A percentile compares a stretch with the other conserved stretches of the same genome.
Conservation (phyloP, 305 asterid genomes). For the Andrographis paniculata region DNA sequence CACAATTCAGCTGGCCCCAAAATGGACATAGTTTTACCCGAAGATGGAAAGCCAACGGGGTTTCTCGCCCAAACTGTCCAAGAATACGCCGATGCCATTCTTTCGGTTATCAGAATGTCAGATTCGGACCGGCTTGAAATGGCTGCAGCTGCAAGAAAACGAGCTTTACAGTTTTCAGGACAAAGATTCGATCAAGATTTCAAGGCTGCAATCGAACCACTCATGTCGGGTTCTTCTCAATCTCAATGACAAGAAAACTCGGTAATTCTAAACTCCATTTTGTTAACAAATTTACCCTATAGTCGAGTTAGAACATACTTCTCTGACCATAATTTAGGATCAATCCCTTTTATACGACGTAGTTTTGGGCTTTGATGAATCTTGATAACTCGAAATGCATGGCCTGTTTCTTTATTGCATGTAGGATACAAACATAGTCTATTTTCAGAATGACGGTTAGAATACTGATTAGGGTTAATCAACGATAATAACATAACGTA, state of each 20-base stretch:
- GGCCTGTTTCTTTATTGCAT: too few relatives aligned
- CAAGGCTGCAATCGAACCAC: constrained; percentile 59
- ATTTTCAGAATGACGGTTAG: too few relatives aligned
- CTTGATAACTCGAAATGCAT: too few relatives aligned
- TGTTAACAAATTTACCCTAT: too few relatives aligned
- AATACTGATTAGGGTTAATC: too few relatives aligned
- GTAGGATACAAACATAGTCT: too few relatives aligned
- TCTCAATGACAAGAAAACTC: constrained; percentile 15
- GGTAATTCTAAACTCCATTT: too few relatives aligned
- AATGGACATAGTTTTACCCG: constrained; percentile 79
- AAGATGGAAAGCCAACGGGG: constrained; percentile 77
- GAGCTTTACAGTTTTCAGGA: constrained; percentile 69
- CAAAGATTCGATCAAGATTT: constrained; percentile 68
- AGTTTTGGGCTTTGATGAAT: too few relatives aligned
- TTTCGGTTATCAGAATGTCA: constrained; percentile 46
- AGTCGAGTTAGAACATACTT: too few relatives aligned
- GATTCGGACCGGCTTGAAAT: constrained; percentile 49
- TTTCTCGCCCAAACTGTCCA: constrained; percentile 57
- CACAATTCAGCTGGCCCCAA: constrained; percentile 90
- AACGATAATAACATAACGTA: too few relatives aligned
- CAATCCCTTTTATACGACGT: too few relatives aligned
- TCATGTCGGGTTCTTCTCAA: constrained; percentile 23
- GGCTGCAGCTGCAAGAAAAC: constrained; percentile 76
- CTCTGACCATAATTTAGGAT: too few relatives aligned
- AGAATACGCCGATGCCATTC: constrained; percentile 75